Percentiles rank a stretch among this genome's conserved stretches.
Conservation (phyloP, 192 early-diverging fungal genomes). For the Backusella morwellensis region DNA sequence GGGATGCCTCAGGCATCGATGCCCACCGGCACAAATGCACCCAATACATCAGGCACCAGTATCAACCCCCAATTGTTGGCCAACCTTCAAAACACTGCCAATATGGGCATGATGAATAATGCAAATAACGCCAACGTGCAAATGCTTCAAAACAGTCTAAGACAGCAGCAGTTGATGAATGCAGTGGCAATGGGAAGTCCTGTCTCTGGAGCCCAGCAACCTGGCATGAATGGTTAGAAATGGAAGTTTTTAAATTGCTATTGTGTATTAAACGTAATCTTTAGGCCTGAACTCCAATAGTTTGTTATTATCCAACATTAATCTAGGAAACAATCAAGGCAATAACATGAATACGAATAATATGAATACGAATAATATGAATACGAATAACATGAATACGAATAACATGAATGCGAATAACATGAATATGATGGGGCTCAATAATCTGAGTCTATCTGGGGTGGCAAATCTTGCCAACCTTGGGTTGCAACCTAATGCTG, state of each 20-base stretch:
- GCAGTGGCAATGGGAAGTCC: constrained; percentile 15
- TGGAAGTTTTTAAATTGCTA: no score
- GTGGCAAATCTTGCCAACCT: constrained; percentile 3
- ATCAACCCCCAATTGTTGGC: constrained; percentile 2
- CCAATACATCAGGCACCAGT: neutral
- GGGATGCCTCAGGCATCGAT: neutral
- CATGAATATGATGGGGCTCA: constrained; percentile 6
- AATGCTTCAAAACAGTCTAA: constrained; percentile 16
- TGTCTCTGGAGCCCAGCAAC: neutral
- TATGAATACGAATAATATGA: constrained; percentile 8
- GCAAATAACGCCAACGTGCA: constrained; percentile 19
- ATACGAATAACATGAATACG: constrained; percentile 18
- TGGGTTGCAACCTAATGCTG: constrained; percentile 8
- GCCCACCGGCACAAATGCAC: neutral
- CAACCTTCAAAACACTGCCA: constrained; percentile 16
- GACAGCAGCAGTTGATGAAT: constrained; percentile 22
- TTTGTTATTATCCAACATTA: constrained; percentile 36
- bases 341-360: constrained; percentile 5
- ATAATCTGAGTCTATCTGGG: neutral
- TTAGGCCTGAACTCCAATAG: constrained; percentile 34
- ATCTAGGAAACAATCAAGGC: constrained; percentile 13
- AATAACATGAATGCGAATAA: constrained; percentile 4
- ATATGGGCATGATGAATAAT: constrained; percentile 14
- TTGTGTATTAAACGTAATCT: neutral
- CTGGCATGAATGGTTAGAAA: constrained; percentile 23